A percentile compares a stretch with the other conserved stretches of the same genome.
phyloP scores from a whole-genome alignment of 2,329 filamentous ascomycete species.

The Colletotrichum limetticola region DNA sequence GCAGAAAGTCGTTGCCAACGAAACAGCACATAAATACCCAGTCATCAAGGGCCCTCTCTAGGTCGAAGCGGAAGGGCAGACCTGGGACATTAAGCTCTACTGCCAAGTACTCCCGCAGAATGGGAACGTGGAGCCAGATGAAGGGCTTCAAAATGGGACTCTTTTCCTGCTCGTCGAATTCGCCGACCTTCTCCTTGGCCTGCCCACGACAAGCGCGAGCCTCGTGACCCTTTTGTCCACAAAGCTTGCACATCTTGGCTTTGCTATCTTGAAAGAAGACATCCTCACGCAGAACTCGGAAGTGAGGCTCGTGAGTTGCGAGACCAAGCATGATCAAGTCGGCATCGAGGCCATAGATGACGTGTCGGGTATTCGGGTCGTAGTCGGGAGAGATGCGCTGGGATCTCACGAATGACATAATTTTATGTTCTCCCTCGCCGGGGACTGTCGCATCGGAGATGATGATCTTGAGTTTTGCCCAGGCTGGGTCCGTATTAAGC shows the following conservation, averaged over 20 bases:
- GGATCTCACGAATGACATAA: constrained; percentile 97
- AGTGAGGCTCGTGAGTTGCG: constrained; percentile 96
- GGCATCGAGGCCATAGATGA: constrained; percentile 97
- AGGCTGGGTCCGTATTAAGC: constrained; percentile 94
- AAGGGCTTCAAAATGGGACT: constrained; percentile 84
- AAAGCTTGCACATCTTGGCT: constrained; percentile 84
- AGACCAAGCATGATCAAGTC: constrained; percentile 99
- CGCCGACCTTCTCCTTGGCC: constrained; percentile 79
- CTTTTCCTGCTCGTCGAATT: constrained; percentile 85
- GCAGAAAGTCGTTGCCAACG: constrained; percentile 97
- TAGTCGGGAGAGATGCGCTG: constrained; percentile 91
- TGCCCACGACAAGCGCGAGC: constrained; percentile 86
- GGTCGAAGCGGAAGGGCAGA: constrained; percentile 88
- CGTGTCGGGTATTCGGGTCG: constrained; percentile 95
- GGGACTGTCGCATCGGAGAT: constrained; percentile 98
- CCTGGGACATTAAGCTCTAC: constrained; percentile 87
- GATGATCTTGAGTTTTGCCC: constrained; percentile 96
- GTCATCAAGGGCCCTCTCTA: constrained; percentile 94
- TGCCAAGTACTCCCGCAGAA: constrained; percentile 92
- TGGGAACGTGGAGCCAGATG: constrained; percentile 95
- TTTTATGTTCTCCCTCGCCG: constrained; percentile 98
- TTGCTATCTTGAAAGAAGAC: constrained; percentile 93
- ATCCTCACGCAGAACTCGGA: constrained; percentile 94
- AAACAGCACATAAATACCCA: constrained; percentile 99
- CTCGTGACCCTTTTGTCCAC: constrained; percentile 92